A percentile compares a stretch with the other conserved stretches of the same genome.
These are phyloP conservation scores for Durotheca rogersii DNA, from an alignment of 495 filamentous ascomycete species.

Conservation along the genomic window DNA sequence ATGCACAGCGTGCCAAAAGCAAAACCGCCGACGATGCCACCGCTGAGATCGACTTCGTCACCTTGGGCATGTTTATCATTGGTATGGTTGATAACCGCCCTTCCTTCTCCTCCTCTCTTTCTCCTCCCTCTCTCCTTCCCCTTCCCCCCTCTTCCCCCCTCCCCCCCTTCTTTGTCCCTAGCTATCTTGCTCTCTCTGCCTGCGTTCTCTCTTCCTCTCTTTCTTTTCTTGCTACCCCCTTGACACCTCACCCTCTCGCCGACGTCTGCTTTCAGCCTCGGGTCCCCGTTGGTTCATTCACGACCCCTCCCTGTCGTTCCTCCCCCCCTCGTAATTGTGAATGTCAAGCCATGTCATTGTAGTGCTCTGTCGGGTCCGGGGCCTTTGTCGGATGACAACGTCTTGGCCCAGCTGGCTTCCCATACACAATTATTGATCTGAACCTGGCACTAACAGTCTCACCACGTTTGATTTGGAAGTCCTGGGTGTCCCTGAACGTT, in stretches of 20 bases:
- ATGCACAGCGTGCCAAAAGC: constrained; percentile 15
- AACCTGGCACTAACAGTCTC: neutral
- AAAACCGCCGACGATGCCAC: constrained; percentile 11
- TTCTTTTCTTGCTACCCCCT: no score
- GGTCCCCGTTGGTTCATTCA: no score
- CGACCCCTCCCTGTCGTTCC: neutral
- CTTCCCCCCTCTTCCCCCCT: no score
- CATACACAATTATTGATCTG: no score
- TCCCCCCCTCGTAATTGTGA: neutral
- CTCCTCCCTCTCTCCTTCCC: neutral
- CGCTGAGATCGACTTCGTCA: constrained; percentile 73
- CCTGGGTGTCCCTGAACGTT: neutral
- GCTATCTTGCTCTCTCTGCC: no score
- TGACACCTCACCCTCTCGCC: no score
- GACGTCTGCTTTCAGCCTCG: no score
- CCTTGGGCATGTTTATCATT: constrained; percentile 94
- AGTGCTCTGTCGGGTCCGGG: no score
- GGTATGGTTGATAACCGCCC: constrained; percentile 61
- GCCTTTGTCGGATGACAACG: neutral
- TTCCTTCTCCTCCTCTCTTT: neutral
- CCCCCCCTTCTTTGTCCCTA: no score
- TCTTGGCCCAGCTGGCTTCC: no score
- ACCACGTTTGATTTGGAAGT: neutral
- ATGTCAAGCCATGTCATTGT: neutral
- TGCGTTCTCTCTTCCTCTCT: no score